Evolutionary conservation across 371 early-diverging fungal genomes (phyloP).

Genomic region (Apophysomyces ossiformis): DNA sequence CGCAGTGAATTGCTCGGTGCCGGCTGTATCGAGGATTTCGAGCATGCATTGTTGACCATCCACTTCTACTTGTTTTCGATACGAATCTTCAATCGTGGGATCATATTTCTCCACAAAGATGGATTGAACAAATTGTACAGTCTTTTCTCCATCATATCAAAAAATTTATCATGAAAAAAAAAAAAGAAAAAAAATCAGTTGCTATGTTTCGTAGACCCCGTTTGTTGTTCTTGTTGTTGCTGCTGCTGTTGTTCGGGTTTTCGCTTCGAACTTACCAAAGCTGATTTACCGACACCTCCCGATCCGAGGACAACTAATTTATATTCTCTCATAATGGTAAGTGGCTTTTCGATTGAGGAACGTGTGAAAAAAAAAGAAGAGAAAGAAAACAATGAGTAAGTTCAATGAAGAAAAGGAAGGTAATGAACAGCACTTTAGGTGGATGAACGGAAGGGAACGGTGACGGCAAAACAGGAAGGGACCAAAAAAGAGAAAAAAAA

Average conservation of each 20-base stretch:
- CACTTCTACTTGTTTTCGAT: constrained; percentile 87
- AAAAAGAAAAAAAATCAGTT: too few species aligned
- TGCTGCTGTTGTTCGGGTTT: not conserved
- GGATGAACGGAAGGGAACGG: constrained; percentile 2
- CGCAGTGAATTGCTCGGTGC: constrained; percentile 89
- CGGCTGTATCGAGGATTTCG: constrained; percentile 90
- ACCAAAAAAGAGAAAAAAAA: constrained; percentile 5
- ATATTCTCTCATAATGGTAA: constrained; percentile 70
- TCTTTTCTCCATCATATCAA: constrained; percentile 48
- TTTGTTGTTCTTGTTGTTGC: too few species aligned
- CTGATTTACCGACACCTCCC: constrained; percentile 93
- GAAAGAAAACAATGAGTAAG: constrained; percentile 5
- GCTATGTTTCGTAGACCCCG: too few species aligned
- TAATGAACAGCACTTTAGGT: constrained; percentile 1
- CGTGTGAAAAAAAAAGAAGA: not conserved
- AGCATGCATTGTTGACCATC: constrained; percentile 88
- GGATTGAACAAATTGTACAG: constrained; percentile 90
- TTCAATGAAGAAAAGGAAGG: constrained; percentile 4
- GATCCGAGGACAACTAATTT: constrained; percentile 90
- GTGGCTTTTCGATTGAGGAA: not conserved
- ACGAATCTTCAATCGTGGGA: constrained; percentile 92
- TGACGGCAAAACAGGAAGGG: constrained; percentile 1
- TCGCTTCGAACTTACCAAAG: constrained; percentile 65
- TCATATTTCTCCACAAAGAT: constrained; percentile 92
- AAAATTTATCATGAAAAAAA: too few species aligned